Conservation (phyloP, 2,329 filamentous ascomycete species). For the Trichoderma koningiopsis region DNA sequence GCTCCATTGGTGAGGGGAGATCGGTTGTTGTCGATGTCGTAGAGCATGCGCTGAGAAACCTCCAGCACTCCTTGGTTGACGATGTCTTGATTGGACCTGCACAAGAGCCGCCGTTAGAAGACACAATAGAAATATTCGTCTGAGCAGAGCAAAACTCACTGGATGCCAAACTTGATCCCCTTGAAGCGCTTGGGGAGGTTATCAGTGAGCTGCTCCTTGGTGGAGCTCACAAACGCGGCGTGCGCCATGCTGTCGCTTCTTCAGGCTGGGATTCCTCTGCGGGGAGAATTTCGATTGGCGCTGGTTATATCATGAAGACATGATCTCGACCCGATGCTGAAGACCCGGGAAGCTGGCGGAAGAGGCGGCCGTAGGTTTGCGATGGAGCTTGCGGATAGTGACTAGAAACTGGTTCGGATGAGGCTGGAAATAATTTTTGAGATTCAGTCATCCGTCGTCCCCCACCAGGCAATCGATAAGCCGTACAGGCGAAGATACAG, state of each 20-base stretch:
- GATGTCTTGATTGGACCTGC: slow-evolving; percentile 86
- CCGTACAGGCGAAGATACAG: slow-evolving; percentile 1
- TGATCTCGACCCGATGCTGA: slow-evolving; percentile 1
- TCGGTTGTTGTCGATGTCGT: slow-evolving; percentile 81
- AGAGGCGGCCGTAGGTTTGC: background rate
- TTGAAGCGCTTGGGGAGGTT: slow-evolving; percentile 88
- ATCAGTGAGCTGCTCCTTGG: slow-evolving; percentile 87
- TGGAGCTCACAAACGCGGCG: slow-evolving; percentile 25
- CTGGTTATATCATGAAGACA: slow-evolving; percentile 19
- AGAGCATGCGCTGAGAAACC: slow-evolving; percentile 90
- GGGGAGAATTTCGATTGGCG: background rate
- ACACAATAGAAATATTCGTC: too few species aligned
- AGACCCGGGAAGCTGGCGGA: background rate
- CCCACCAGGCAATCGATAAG: slow-evolving; percentile 34
- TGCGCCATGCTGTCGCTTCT: slow-evolving; percentile 25
- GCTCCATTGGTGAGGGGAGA: slow-evolving; percentile 79
- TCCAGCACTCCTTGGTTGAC: slow-evolving; percentile 94
- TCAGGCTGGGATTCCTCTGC: slow-evolving; percentile 12
- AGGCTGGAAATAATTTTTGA: slow-evolving; percentile 25
- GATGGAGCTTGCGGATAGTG: background rate
- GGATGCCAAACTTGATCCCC: slow-evolving; percentile 90
- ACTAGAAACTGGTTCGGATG: background rate
- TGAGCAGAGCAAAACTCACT: slow-evolving; percentile 52
- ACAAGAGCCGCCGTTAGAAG: background rate
- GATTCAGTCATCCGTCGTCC: slow-evolving; percentile 31